Evolutionary conservation across 352 stramenopile genomes (phyloP).

Genomic region (Globisporangium paroecandrum): DNA sequence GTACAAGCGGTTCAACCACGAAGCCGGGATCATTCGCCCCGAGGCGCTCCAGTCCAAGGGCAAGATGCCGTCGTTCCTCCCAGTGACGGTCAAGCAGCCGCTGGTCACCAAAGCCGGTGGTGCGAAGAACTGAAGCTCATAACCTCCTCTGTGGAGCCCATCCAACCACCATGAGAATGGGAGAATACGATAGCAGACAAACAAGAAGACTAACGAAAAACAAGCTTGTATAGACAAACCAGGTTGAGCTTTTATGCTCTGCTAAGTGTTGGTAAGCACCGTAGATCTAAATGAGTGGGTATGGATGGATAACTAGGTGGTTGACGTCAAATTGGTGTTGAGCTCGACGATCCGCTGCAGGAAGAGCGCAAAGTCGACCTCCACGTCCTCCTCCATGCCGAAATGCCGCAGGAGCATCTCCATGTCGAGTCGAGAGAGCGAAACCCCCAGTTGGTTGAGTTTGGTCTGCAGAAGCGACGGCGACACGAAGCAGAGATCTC

Average conservation of each 20-base stretch:
- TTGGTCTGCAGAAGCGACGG: constrained; percentile 31
- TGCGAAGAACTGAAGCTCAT: background rate
- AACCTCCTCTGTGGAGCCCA: background rate
- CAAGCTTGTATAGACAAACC: background rate
- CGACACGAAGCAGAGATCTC: constrained; percentile 19
- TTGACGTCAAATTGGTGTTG: constrained; percentile 4
- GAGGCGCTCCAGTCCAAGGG: constrained; percentile 14
- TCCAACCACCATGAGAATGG: background rate
- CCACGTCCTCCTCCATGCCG: constrained; percentile 38
- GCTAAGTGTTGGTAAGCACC: background rate
- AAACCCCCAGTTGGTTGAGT: constrained; percentile 48
- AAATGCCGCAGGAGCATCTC: constrained; percentile 43
- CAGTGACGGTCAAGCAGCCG: constrained; percentile 17
- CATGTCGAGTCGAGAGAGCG: constrained; percentile 32
- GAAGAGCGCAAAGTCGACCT: constrained; percentile 44
- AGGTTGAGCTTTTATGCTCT: background rate
- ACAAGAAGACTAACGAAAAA: background rate
- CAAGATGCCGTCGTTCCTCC: constrained; percentile 17
- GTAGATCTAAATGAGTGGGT: background rate
- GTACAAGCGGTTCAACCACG: constrained; percentile 28
- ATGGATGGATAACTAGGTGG: too few relatives aligned
- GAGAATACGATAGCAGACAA: background rate
- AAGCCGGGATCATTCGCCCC: constrained; percentile 23
- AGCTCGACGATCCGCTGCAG: constrained; percentile 42
- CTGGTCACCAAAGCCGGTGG: background rate